These are phyloP conservation scores for Mayamaea pseudoterrestris DNA, from an alignment of 108 stramenopile species.

Conservation along the genomic window DNA sequence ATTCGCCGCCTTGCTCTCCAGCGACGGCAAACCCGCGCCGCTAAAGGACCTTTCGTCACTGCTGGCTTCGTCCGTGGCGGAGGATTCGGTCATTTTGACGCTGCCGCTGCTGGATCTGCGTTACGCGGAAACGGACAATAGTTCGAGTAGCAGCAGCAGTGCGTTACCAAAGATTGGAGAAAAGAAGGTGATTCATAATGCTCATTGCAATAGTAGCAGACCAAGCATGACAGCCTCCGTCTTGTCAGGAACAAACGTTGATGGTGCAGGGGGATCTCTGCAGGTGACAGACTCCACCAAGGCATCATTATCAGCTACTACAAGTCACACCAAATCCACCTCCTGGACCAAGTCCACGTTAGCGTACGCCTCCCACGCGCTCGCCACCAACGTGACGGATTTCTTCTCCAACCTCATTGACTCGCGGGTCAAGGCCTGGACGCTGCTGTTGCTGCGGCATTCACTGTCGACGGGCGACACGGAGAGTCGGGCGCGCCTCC, in stretches of 20 bases:
- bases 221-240: slow-evolving; percentile 12
- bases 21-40: too few relatives aligned
- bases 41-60: too few relatives aligned
- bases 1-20: too few relatives aligned
- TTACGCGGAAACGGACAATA: slow-evolving; percentile 14
- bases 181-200: not conserved
- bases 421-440: slow-evolving; percentile 44
- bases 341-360: slow-evolving; percentile 50
- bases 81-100: slow-evolving; percentile 30
- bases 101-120: slow-evolving; percentile 36
- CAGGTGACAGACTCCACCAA: too few relatives aligned
- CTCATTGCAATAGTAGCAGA: not conserved
- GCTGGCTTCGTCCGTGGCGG: too few relatives aligned
- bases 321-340: slow-evolving; percentile 19
- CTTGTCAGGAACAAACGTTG: slow-evolving; percentile 1
- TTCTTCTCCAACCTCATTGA: slow-evolving; percentile 41
- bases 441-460: slow-evolving; percentile 39
- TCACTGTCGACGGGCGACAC: slow-evolving; percentile 43
- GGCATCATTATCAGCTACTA: too few relatives aligned
- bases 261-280: slow-evolving; percentile 17
- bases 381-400: slow-evolving; percentile 26
- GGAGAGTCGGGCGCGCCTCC: slow-evolving; percentile 25
- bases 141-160: slow-evolving; percentile 30
- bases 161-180: not conserved
- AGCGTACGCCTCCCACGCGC: slow-evolving; percentile 25